Evolutionary conservation across 495 filamentous ascomycete genomes (phyloP), one percentile per base, ranked within the genome.

Genomic region (Recurvomyces mirabilis): DNA sequence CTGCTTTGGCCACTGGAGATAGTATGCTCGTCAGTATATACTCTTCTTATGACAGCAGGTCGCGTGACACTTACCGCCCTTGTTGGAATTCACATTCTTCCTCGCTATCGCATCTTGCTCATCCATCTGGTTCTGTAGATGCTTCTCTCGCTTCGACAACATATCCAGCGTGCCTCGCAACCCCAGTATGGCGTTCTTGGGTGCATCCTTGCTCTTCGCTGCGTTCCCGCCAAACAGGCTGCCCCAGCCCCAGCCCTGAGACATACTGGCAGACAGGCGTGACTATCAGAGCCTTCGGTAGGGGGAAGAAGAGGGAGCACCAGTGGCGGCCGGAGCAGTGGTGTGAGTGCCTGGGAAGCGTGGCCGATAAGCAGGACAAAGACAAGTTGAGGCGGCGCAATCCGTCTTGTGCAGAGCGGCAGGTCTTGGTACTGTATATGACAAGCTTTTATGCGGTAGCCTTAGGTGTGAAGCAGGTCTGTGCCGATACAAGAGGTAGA

Each of bases 91-190:
- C 19, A 94, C 79, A 52, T 88, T 77, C 71, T 94, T 94, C 65
- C 83, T 73, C n/a, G 91, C 93, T 48, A 88, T 72, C 28, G 75
- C 71, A 60, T 96, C 91, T 61, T 99, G 91, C 64, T 96, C 87
- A 13, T 79, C 78, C 67, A 95, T 93, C 68, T 91, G 87, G 49
- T 73, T 79, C 62, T 88, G 82, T 33, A 95, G 68, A 59, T 96
- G 86, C 59, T 74, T 81, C 68, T 99, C 87, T 33, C 93, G 73
- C 74, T 99, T 99, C 66, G 93, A 85, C 51, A 99, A 73, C 89
- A 95, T 94, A 51, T 94, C 87, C 20, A 96, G 72, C 72, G 94
- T 88, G 54, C 78, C 70, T 45, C 91, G 81, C 54, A 99, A 69
- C 50, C 73, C 72, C 32, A 99, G 73, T 52, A 99, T 99, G 47